phyloP scores from a whole-genome alignment of 495 filamentous ascomycete genomes.

The Xylaria curta region DNA sequence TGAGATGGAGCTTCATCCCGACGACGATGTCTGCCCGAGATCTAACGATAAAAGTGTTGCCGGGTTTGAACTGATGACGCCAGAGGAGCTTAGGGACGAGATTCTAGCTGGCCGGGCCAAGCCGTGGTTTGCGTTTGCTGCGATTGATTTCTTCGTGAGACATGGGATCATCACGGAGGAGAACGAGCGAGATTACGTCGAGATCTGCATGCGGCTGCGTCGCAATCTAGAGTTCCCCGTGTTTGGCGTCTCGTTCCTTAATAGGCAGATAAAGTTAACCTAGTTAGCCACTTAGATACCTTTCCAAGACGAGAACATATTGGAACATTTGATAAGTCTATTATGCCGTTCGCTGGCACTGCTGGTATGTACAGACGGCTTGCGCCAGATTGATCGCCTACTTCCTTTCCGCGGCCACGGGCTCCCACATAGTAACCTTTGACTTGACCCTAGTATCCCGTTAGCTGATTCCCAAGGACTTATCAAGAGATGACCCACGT shows the following conservation, averaged over 20 bases:
- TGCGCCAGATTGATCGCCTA: constrained; percentile 27
- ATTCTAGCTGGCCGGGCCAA: constrained; percentile 50
- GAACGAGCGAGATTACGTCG: constrained; percentile 54
- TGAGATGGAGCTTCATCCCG: constrained; percentile 45
- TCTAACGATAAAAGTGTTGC: constrained; percentile 51
- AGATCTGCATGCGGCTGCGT: constrained; percentile 55
- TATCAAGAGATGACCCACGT: constrained; percentile 68
- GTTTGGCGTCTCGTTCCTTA: constrained; percentile 14
- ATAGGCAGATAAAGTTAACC: background rate
- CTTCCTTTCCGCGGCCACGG: constrained; percentile 41
- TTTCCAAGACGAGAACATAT: background rate
- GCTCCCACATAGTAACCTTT: constrained; percentile 50
- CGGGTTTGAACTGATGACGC: constrained; percentile 47
- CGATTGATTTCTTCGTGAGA: constrained; percentile 54
- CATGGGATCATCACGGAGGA: constrained; percentile 54
- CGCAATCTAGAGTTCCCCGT: constrained; percentile 41
- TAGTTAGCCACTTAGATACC: background rate
- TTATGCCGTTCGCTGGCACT: constrained; percentile 21
- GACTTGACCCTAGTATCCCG: constrained; percentile 41
- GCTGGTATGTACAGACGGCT: constrained; percentile 27
- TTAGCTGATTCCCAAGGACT: constrained; percentile 12
- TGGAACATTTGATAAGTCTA: constrained; percentile 14
- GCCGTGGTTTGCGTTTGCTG: constrained; percentile 48
- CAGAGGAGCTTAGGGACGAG: constrained; percentile 46
- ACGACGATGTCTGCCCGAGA: constrained; percentile 32